Conservation (phyloP, 2,329 filamentous ascomycete species). For the Trichoderma afroharzianum region DNA sequence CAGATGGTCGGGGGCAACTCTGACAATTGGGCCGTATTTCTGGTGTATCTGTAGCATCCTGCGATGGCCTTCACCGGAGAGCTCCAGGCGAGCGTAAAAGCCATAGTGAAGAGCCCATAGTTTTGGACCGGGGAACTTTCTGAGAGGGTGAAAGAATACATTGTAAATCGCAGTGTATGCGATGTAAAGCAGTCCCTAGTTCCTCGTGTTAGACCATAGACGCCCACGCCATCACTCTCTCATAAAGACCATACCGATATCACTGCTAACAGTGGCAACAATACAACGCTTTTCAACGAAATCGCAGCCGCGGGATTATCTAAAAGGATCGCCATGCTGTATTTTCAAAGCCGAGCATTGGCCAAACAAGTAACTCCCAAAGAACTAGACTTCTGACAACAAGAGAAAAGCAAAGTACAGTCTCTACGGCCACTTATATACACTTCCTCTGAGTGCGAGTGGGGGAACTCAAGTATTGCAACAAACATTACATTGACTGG, state of each 20-base stretch:
- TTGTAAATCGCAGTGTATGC: neutral
- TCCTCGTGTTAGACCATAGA: neutral
- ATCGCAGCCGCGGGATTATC: neutral
- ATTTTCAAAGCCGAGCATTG: neutral
- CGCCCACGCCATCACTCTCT: neutral
- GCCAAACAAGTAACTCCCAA: too few relatives aligned
- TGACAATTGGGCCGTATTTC: constrained; percentile 14
- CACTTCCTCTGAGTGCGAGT: neutral
- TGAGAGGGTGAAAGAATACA: constrained; percentile 16
- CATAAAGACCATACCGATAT: neutral
- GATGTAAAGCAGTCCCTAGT: constrained; percentile 4
- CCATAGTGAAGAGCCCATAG: constrained; percentile 3
- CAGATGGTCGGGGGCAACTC: neutral
- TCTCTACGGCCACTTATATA: neutral
- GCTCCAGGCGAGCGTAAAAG: neutral
- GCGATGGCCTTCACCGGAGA: neutral
- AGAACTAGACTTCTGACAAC: neutral
- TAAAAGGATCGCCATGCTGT: neutral
- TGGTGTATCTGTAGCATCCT: neutral
- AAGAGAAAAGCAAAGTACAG: neutral
- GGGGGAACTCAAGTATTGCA: neutral
- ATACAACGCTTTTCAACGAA: neutral
- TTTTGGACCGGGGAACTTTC: constrained; percentile 1
- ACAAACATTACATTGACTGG: neutral
- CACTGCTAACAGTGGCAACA: neutral